A percentile compares a stretch with the other conserved stretches of the same genome.
These are phyloP conservation scores for Lantana camara DNA, from an alignment of 257 asterid species.

Conservation along the genomic window DNA sequence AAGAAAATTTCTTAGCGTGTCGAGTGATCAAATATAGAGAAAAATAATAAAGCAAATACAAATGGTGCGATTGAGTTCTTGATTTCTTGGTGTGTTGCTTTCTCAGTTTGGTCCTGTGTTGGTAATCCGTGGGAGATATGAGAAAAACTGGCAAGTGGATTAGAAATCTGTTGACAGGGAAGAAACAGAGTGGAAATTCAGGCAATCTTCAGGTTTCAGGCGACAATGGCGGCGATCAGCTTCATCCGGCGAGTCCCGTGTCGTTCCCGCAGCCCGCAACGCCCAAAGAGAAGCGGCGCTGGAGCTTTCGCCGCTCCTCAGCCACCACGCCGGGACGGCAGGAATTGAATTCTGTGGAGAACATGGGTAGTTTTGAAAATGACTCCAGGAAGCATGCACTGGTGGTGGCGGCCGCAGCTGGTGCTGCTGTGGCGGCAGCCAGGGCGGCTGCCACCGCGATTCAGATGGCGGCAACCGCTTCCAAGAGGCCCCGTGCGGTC, in stretches of 20 bases:
- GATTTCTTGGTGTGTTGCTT: background rate
- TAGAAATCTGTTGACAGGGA: constrained; percentile 66
- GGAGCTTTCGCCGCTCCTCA: constrained; percentile 97
- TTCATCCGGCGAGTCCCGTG: constrained; percentile 52
- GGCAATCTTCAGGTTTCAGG: constrained; percentile 10
- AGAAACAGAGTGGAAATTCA: constrained; percentile 38
- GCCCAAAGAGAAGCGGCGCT: constrained; percentile 76
- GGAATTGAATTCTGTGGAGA: constrained; percentile 35
- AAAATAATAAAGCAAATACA: background rate
- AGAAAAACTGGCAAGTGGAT: constrained; percentile 93
- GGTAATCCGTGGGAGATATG: constrained; percentile 42
- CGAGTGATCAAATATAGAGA: constrained; percentile 7
- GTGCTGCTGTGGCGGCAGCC: constrained; percentile 69
- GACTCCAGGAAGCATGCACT: constrained; percentile 60
- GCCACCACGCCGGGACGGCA: constrained; percentile 49
- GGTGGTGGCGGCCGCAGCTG: constrained; percentile 70
- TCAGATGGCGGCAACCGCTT: constrained; percentile 48
- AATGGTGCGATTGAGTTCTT: too few relatives aligned
- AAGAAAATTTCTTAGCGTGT: constrained; percentile 19
- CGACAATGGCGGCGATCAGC: constrained; percentile 12
- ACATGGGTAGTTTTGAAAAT: constrained; percentile 34
- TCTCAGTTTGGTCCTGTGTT: background rate
- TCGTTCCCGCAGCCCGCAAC: constrained; percentile 55
- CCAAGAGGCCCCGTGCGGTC: constrained; percentile 27
- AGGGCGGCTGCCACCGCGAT: constrained; percentile 77